Conservation (phyloP, 108 stramenopile genomes). For the Skeletonema grethae region DNA sequence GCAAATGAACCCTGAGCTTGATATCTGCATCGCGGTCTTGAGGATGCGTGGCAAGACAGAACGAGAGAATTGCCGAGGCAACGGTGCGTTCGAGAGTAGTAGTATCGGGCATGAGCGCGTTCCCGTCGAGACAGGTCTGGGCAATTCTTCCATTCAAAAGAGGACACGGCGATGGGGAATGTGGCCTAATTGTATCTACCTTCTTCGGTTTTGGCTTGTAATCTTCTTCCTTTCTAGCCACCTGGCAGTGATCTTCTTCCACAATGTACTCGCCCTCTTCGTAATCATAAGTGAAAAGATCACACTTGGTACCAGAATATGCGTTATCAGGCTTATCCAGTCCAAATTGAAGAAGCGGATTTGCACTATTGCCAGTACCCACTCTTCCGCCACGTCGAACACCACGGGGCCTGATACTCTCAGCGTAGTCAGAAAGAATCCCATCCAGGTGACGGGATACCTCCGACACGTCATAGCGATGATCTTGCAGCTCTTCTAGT, state of each 20-base stretch:
- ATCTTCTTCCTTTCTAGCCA: background rate
- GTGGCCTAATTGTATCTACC: constrained; percentile 2
- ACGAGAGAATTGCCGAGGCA: constrained; percentile 29
- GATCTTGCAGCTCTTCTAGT: constrained; percentile 24
- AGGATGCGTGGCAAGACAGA: constrained; percentile 40
- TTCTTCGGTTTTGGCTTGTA: background rate
- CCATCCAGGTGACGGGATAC: constrained; percentile 36
- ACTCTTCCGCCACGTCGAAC: background rate
- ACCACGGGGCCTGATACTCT: constrained; percentile 17
- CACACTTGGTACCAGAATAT: constrained; percentile 36
- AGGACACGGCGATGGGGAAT: constrained; percentile 13
- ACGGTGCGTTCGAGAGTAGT: constrained; percentile 22
- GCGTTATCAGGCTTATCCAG: constrained; percentile 37
- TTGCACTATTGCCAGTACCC: background rate
- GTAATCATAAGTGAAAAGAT: constrained; percentile 43
- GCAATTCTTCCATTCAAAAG: constrained; percentile 18
- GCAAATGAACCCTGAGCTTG: constrained; percentile 27
- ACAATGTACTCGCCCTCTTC: constrained; percentile 22
- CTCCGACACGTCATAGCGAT: constrained; percentile 17
- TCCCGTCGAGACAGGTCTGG: constrained; percentile 16
- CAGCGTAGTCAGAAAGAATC: constrained; percentile 20
- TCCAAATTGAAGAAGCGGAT: constrained; percentile 18
- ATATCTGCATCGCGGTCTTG: constrained; percentile 25
- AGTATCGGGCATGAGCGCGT: background rate
- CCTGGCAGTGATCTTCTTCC: constrained; percentile 1